Conservation (phyloP, 495 filamentous ascomycete species). For the Tirmania nivea region DNA sequence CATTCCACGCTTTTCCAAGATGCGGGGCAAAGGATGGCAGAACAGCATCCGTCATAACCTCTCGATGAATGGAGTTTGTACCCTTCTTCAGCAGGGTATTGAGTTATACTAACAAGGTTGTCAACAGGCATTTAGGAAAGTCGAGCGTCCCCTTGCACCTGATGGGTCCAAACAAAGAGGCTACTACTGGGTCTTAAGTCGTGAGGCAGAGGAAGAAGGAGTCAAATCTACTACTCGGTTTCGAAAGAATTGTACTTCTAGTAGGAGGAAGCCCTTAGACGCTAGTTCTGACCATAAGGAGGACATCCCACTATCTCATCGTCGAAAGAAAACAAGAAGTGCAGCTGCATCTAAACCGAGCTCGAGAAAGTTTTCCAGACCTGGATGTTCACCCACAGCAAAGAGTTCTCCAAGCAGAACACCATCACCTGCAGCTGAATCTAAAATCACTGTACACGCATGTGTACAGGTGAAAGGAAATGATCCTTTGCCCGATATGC, state of each 20-base stretch:
- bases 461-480: too few species aligned
- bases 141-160: conserved; percentile 3
- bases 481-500: too few species aligned
- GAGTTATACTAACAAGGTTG: background rate
- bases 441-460: too few species aligned
- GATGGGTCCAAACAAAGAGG: conserved; percentile 5
- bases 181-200: conserved; percentile 39
- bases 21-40: conserved; percentile 64
- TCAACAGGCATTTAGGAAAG: conserved; percentile 16
- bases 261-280: too few species aligned
- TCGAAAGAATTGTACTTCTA: conserved; percentile 16
- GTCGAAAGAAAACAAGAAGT: too few species aligned
- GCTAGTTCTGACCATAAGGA: too few species aligned
- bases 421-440: too few species aligned
- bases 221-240: conserved; percentile 60
- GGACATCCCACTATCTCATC: too few species aligned
- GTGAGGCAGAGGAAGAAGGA: conserved; percentile 35
- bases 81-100: background rate
- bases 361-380: too few species aligned
- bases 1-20: conserved; percentile 47
- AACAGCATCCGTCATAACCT: conserved; percentile 95
- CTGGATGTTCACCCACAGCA: too few species aligned
- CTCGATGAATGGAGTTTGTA: conserved; percentile 79
- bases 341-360: too few species aligned
- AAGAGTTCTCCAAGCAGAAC: too few species aligned